Percentiles rank a stretch among this genome's conserved stretches.
Conservation (phyloP, 2,329 filamentous ascomycete genomes). For the Fusarium nematophilum region DNA sequence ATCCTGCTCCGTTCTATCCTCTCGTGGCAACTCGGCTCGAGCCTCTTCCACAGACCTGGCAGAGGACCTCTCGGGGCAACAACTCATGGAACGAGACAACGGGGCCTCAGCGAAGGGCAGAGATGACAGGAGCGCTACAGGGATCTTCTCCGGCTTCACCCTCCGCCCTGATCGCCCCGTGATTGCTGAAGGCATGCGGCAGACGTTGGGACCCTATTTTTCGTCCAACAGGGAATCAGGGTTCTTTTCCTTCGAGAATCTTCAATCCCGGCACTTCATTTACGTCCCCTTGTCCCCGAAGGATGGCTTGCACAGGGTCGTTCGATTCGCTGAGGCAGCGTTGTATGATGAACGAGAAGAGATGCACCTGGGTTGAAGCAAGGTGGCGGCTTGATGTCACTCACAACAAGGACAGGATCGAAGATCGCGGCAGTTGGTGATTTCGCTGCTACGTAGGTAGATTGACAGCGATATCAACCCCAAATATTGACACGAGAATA, state of each 20-base stretch:
- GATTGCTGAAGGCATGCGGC: not conserved
- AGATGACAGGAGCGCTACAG: conserved; percentile 1
- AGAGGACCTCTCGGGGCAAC: not conserved
- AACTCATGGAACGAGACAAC: not conserved
- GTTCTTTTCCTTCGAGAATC: conserved; percentile 37
- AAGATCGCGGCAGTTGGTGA: conserved; percentile 1
- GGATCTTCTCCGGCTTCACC: not conserved
- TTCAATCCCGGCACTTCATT: conserved; percentile 8
- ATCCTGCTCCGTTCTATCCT: not conserved
- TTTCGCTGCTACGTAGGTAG: conserved; percentile 1
- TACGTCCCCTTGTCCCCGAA: not conserved
- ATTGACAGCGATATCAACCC: conserved; percentile 1
- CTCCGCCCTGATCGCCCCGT: not conserved
- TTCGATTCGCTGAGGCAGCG: not conserved
- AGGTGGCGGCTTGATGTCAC: not conserved
- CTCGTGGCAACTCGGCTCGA: not conserved
- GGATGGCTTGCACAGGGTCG: not conserved
- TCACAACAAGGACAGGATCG: not conserved
- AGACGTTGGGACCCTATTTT: conserved; percentile 14
- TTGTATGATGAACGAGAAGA: not conserved
- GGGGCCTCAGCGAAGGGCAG: not conserved
- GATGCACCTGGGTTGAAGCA: not conserved
- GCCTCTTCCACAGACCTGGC: not conserved
- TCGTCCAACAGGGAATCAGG: conserved; percentile 14
- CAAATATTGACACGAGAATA: not conserved